Conservation (phyloP, 2,329 filamentous ascomycete genomes). For the Coleophoma eucalyptorum region DNA sequence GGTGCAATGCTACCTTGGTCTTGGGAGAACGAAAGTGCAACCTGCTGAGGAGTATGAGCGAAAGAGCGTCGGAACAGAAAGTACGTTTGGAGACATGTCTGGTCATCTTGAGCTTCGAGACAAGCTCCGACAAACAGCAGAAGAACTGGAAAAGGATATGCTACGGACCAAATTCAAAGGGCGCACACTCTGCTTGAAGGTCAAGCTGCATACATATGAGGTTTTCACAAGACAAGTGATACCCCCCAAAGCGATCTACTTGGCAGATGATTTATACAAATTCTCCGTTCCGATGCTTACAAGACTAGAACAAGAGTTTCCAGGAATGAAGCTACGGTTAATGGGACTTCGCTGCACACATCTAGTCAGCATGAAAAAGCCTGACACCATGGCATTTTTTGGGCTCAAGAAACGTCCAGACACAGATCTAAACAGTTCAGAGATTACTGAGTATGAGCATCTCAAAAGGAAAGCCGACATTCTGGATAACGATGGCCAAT, state of each 20-base stretch:
- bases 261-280: slow-evolving; percentile 79
- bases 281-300: slow-evolving; percentile 77
- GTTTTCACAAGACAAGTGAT: slow-evolving; percentile 80
- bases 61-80: slow-evolving; percentile 92
- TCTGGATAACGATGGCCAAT: slow-evolving; percentile 44
- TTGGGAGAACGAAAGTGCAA: slow-evolving; percentile 80
- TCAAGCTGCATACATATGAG: slow-evolving; percentile 93
- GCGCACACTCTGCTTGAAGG: slow-evolving; percentile 84
- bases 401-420: slow-evolving; percentile 46
- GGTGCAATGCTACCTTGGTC: slow-evolving; percentile 76
- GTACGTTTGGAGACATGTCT: slow-evolving; percentile 80
- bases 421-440: slow-evolving; percentile 8
- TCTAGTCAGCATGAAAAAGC: slow-evolving; percentile 80
- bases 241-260: slow-evolving; percentile 65
- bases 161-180: slow-evolving; percentile 78
- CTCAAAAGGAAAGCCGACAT: slow-evolving; percentile 33
- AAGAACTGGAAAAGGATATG: slow-evolving; percentile 85
- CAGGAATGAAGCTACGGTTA: slow-evolving; percentile 73
- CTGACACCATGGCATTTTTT: slow-evolving; percentile 75
- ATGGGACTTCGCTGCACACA: slow-evolving; percentile 90
- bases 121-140: slow-evolving; percentile 76
- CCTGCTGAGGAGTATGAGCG: slow-evolving; percentile 87
- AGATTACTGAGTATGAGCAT: slow-evolving; percentile 12
- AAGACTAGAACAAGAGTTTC: slow-evolving; percentile 81
- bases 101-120: slow-evolving; percentile 64